Evolutionary conservation across 1,284 basidiomycete genomes (phyloP).

Genomic region (Leucocoprinus gongylophorus): DNA sequence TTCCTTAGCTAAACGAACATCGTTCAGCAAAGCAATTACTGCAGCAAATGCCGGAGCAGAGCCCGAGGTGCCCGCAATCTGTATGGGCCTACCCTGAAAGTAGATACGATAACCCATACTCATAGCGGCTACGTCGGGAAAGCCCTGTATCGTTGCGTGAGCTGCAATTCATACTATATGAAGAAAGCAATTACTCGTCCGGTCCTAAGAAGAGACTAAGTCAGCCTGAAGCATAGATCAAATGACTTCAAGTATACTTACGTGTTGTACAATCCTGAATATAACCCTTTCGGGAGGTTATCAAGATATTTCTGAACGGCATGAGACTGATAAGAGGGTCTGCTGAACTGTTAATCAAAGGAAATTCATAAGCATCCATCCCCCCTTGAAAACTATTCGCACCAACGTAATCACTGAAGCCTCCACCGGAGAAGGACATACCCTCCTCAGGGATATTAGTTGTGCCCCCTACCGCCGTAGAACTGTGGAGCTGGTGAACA

Average conservation of each 20-base stretch:
- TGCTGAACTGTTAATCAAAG: constrained; percentile 36
- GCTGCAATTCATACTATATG: not conserved
- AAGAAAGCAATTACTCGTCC: constrained; percentile 26
- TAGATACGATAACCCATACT: constrained; percentile 37
- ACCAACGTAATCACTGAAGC: constrained; percentile 54
- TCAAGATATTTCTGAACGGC: constrained; percentile 39
- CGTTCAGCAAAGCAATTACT: constrained; percentile 34
- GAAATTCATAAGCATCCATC: not conserved
- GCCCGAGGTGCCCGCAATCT: constrained; percentile 46
- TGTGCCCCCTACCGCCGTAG: constrained; percentile 47
- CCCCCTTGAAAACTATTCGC: not conserved
- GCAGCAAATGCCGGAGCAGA: constrained; percentile 42
- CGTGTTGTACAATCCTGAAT: constrained; percentile 54
- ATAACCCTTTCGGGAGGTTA: constrained; percentile 39
- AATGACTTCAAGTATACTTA: constrained; percentile 24
- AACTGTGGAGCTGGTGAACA: constrained; percentile 18
- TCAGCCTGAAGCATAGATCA: not conserved
- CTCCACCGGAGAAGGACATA: constrained; percentile 52
- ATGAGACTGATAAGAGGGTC: constrained; percentile 47
- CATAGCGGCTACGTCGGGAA: constrained; percentile 61
- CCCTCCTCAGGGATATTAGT: constrained; percentile 40
- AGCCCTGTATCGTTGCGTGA: constrained; percentile 28
- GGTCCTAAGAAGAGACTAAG: not conserved
- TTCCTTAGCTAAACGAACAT: constrained; percentile 15
- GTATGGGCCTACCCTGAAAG: constrained; percentile 23